Evolutionary conservation across 345 rosid genomes (phyloP), one percentile per base, ranked within the genome.

Genomic region (Eutrema yunnanense): DNA sequence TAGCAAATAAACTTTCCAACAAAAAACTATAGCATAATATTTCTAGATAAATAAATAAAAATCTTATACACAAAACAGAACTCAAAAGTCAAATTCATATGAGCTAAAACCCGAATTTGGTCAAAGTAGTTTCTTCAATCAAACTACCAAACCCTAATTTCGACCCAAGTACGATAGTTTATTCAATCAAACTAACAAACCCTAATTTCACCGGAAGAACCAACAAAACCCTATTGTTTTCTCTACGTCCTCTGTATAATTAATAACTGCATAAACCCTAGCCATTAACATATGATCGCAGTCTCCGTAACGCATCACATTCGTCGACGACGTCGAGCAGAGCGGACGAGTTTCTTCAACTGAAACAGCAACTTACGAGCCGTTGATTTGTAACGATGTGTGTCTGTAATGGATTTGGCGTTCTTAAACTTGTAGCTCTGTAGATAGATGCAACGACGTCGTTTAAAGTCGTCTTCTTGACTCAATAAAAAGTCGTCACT

Each of bases 271-370:
- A 33, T 14, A 63, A 47, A 47, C 32, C 48, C 19, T 48, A 58
- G 3, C 60, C 60, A 33, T 71, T 11, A 46, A 53, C 12, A 67
- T 42, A 47, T 9, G 14, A 49, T 29, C 7, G 37, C 43, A 57
- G 26, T 19, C 26, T 22, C 33, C 12, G 8, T 7, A n/a, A 8
- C 52, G 14, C 29, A 40, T 29, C 54, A 63, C 47, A 30, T 34
- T 13, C 19, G 48, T 13, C 19, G 56, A 34, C 30, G 29, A 63
- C 16, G 5, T 43, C 41, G 14, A 10, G 8, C 3, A 53, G 10
- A 46, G 13, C 57, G 57, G 67, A 73, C 50, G 40, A 73, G 58
- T 27, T 73, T 73, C 65, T 73, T 73, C 65, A 73, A 56, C 65
- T 56, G 26, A 16, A 4, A 16, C 34, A 73, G 11, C 46, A 64